Evolutionary conservation across 108 stramenopile species (phyloP).

Genomic region (Pseudonitzschia pungens): DNA sequence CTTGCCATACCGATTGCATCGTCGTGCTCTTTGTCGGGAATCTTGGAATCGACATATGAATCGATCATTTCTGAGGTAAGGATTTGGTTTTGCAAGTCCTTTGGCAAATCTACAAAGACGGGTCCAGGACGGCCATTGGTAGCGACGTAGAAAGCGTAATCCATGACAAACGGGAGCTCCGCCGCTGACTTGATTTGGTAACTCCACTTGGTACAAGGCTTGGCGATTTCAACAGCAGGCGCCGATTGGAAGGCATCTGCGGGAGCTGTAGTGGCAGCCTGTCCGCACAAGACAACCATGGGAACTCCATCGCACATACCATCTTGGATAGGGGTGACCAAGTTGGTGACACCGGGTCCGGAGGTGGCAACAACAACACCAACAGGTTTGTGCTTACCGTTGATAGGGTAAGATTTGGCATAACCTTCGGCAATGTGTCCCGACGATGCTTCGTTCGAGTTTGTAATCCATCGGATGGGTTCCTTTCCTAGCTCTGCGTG

Average conservation of each 20-base stretch:
- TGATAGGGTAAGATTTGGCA: slow-evolving; percentile 76
- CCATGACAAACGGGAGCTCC: slow-evolving; percentile 87
- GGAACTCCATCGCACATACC: slow-evolving; percentile 91
- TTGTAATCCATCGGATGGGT: slow-evolving; percentile 87
- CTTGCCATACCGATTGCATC: slow-evolving; percentile 60
- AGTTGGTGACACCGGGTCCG: slow-evolving; percentile 90
- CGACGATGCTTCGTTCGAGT: slow-evolving; percentile 82
- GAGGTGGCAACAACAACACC: slow-evolving; percentile 91
- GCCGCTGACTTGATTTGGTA: slow-evolving; percentile 89
- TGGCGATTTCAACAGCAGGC: slow-evolving; percentile 85
- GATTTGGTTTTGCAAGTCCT: slow-evolving; percentile 91
- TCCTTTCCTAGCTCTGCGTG: slow-evolving; percentile 46
- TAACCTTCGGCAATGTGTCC: slow-evolving; percentile 91
- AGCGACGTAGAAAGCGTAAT: slow-evolving; percentile 88
- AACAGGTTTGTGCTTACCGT: slow-evolving; percentile 60
- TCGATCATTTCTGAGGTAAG: slow-evolving; percentile 64
- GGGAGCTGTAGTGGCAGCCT: slow-evolving; percentile 85
- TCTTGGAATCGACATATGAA: slow-evolving; percentile 49
- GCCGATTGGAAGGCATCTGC: slow-evolving; percentile 82
- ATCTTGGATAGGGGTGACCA: slow-evolving; percentile 87
- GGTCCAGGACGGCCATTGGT: slow-evolving; percentile 91
- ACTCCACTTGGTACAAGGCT: slow-evolving; percentile 87
- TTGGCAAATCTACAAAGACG: slow-evolving; percentile 90
- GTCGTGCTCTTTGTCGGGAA: slow-evolving; percentile 26
- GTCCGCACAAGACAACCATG: slow-evolving; percentile 86